Evolutionary conservation across 2,329 filamentous ascomycete species (phyloP), one percentile per base, ranked within the genome.

Genomic region (Fusarium liriodendri): DNA sequence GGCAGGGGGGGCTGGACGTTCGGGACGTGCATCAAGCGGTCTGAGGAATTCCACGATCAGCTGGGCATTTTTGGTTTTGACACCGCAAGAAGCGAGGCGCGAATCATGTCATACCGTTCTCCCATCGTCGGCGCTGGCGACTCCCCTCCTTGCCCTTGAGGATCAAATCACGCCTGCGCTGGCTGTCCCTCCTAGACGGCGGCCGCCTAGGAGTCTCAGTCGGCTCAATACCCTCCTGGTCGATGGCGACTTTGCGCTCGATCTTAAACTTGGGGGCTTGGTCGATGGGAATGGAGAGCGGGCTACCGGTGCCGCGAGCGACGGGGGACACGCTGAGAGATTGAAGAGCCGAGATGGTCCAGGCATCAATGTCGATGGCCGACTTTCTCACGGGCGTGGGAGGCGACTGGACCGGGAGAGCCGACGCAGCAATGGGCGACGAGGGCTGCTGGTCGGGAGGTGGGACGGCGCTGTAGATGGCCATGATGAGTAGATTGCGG

Each of bases 141-240:
- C 91, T 96, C 37, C 96, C 96, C 82, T 98, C 95, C 76, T 97
- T 97, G 66, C 96, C 96, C 85, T 95, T 97, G 35, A 97, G 86
- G 62, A 97, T 80, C 3, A 91, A 90, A 74, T 98, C 95, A 20
- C 95, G 91, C 61, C 89, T 84, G 64, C 84, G 83, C 81, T 87
- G 82, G 75, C 87, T 89, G 71, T 91, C 93, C 80, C 87, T 82
- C 35, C 84, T 82, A 20, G 87, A 87, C 1, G 80, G 85, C 63
- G 84, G 88, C 64, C 84, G 86, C 70, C 81, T 85, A 70, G 82
- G 85, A 66, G 83, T 57, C 16, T 52, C 82, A 13, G 79, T 79
- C 55, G 82, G 79, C n/a, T 60, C 67, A 14, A 66, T 71, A 6
- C 62, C 69, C 8, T 74, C 69, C 7, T 72, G 66, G 7, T 71